Percentiles rank a stretch among this genome's conserved stretches.
Conservation (phyloP, 805 yeast genomes). For the Yamadazyma nakazawae region DNA sequence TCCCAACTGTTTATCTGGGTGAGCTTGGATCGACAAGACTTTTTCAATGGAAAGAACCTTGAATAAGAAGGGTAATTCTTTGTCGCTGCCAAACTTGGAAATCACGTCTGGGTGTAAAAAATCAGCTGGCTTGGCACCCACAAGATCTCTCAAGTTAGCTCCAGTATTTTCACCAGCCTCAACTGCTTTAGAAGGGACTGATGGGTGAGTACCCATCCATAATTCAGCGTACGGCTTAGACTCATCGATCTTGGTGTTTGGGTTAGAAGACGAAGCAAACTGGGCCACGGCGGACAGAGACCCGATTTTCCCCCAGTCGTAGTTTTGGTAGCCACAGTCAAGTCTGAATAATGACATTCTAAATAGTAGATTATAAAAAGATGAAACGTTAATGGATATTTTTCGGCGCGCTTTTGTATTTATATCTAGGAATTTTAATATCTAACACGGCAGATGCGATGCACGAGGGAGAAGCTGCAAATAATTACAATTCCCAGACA, state of each 20-base stretch:
- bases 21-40: conserved; percentile 95
- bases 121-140: conserved; percentile 54
- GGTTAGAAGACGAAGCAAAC: conserved; percentile 71
- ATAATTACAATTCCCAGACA: too few relatives aligned
- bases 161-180: conserved; percentile 39
- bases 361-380: neutral
- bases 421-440: neutral
- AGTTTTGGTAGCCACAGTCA: conserved; percentile 66
- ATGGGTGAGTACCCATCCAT: conserved; percentile 99
- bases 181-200: conserved; percentile 70
- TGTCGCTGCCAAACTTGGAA: conserved; percentile 59
- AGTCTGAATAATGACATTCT: conserved; percentile 31
- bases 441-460: neutral
- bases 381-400: neutral
- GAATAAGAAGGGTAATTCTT: conserved; percentile 86
- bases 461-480: neutral
- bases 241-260: conserved; percentile 60
- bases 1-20: conserved; percentile 88
- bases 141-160: conserved; percentile 61
- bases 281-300: conserved; percentile 82
- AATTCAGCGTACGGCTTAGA: conserved; percentile 90
- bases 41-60: conserved; percentile 91
- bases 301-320: conserved; percentile 89
- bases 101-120: conserved; percentile 60
- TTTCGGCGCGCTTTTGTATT: neutral